Evolutionary conservation across 306 rosid species (phyloP), one percentile per base, ranked within the genome.

Genomic region (Vigna reflexopilosa): DNA sequence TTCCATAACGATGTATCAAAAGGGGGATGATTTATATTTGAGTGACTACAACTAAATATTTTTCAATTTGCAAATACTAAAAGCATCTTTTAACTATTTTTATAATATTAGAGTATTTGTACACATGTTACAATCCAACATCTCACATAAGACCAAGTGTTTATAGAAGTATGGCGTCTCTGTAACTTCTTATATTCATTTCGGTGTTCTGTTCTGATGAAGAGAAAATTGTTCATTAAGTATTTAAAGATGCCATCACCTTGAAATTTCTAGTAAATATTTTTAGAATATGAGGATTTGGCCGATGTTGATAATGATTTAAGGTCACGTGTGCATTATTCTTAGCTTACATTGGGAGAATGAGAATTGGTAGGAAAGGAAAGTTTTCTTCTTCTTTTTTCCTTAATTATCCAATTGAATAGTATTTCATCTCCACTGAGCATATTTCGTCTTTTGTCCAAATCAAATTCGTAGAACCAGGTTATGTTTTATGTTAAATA

Each of bases 401-500:
- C 22, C n/a, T 42, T 28, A 42, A 42, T 59, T 44, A 3, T 45
- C 30, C 47, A 9, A 24, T 38, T 38, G 1, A 32, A 63, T 16
- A 24, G 15, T 48, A 36, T 48, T n/a, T 0, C 66, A 54, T 77
- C 32, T 67, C 19, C 26, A 28, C 7, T 20, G 32, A n/a, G 34
- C 14, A 26, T 67, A 24, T 24, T n/a, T 55, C 30, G 17, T 55
- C 13, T 40, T 15, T 38, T 26, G 0, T 14, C 40, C 68, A 9
- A 15, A 73, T 22, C 10, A 61, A 58, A 42, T 15, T 72, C 5
- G 26, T n/a, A 59, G 17, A 26, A 30, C 48, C 61, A 45, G 44
- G 62, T 75, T 14, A 16, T 3, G 51, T 59, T 26, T 59, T 16
- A n/a, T 22, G 58, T 44, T 47, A 58, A 73, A 73, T 24, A 58